These are phyloP conservation scores for Tuber melanosporum DNA, from an alignment of 495 filamentous ascomycete genomes.

Conservation along the genomic window DNA sequence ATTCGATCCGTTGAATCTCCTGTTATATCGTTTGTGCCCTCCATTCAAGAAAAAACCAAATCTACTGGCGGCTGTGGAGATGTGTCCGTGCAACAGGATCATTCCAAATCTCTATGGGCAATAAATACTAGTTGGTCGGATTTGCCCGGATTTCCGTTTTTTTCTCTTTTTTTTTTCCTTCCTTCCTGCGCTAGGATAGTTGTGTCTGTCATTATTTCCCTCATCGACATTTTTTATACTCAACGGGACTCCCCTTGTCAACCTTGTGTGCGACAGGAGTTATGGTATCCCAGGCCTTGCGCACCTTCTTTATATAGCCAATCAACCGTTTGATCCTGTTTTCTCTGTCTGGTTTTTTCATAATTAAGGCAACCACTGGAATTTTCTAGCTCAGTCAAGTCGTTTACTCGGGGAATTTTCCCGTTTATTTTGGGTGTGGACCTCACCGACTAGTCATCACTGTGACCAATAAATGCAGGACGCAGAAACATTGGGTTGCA, in stretches of 20 bases:
- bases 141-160: slow-evolving; percentile 4
- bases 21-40: background rate
- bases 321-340: slow-evolving; percentile 7
- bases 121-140: background rate
- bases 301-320: background rate
- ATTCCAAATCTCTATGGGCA: background rate
- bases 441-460: background rate
- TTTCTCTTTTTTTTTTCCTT: background rate
- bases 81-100: background rate
- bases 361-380: background rate
- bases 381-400: background rate
- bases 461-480: background rate
- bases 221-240: slow-evolving; percentile 1
- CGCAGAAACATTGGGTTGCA: background rate
- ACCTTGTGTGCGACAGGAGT: background rate
- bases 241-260: background rate
- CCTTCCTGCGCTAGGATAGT: background rate
- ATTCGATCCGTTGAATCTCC: background rate
- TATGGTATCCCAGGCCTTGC: background rate
- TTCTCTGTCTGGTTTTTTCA: background rate
- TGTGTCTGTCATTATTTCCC: background rate
- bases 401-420: slow-evolving; percentile 4
- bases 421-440: background rate
- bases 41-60: background rate
- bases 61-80: background rate